Conservation (phyloP, 2,329 filamentous ascomycete genomes). For the Ustilaginoidea virens region DNA sequence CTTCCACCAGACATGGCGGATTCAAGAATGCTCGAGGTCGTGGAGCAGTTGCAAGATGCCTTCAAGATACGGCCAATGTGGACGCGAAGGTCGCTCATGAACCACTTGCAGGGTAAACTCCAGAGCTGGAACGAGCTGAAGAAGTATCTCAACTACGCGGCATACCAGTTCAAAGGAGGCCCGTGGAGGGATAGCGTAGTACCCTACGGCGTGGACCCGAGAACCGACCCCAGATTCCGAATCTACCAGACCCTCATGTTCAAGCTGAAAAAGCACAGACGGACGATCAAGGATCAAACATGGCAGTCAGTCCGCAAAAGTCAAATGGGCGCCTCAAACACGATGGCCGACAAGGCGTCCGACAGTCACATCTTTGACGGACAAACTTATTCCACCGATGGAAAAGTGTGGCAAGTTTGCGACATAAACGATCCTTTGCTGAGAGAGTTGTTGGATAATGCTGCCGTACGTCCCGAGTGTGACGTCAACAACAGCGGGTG, state of each 20-base stretch:
- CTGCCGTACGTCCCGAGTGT: conserved; percentile 41
- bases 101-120: conserved; percentile 42
- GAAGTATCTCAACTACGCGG: conserved; percentile 66
- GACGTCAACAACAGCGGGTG: conserved; percentile 59
- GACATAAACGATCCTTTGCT: conserved; percentile 77
- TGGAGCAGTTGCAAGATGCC: conserved; percentile 46
- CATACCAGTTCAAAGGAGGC: conserved; percentile 84
- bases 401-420: conserved; percentile 88
- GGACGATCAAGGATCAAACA: conserved; percentile 28
- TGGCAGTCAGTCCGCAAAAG: conserved; percentile 32
- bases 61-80: conserved; percentile 68
- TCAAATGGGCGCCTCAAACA: conserved; percentile 22
- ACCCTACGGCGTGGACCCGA: conserved; percentile 73
- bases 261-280: conserved; percentile 44
- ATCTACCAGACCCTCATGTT: conserved; percentile 84
- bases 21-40: conserved; percentile 44
- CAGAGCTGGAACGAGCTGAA: conserved; percentile 46
- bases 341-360: conserved; percentile 22
- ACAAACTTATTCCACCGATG: conserved; percentile 55
- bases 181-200: conserved; percentile 85
- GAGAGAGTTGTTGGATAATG: conserved; percentile 45
- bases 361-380: conserved; percentile 73
- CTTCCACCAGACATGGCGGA: conserved; percentile 43
- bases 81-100: conserved; percentile 70
- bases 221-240: conserved; percentile 59